Evolutionary conservation across 192 early-diverging fungal species (phyloP).

Genomic region (Coemansia sp.): DNA sequence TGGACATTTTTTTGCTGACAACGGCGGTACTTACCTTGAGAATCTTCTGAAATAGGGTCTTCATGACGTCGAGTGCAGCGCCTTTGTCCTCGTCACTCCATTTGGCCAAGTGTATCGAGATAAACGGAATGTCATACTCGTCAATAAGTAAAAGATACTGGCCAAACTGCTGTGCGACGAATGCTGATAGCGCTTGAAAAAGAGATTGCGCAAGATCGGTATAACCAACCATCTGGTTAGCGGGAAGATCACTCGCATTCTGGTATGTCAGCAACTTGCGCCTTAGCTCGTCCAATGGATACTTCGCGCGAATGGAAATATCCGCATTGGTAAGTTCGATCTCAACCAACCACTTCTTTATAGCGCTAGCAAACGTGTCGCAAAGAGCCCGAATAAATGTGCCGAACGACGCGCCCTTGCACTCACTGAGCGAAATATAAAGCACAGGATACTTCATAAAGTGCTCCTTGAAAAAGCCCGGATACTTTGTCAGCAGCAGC

Average conservation of each 20-base stretch:
- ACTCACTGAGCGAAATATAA: constrained; percentile 30
- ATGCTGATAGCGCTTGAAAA: constrained; percentile 21
- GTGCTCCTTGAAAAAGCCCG: constrained; percentile 38
- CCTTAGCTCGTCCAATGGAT: not conserved
- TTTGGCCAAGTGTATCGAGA: constrained; percentile 25
- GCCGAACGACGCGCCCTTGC: constrained; percentile 16
- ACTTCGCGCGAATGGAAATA: no score
- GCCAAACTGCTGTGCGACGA: constrained; percentile 16
- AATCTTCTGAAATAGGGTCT: constrained; percentile 34
- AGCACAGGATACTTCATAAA: constrained; percentile 52
- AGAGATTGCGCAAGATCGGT: not conserved
- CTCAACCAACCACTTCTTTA: constrained; percentile 1
- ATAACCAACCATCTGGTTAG: not conserved
- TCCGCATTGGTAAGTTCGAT: not conserved
- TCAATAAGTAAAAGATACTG: constrained; percentile 48
- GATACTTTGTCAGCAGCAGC: constrained; percentile 32
- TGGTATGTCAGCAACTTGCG: not conserved
- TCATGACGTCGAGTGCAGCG: constrained; percentile 21
- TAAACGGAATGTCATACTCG: constrained; percentile 54
- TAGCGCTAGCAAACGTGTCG: not conserved
- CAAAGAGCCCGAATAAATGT: constrained; percentile 21
- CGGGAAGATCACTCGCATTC: no score
- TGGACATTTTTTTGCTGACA: no score
- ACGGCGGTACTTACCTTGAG: constrained; percentile 30
- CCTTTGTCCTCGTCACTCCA: constrained; percentile 30